Conservation (phyloP, 306 rosid species). For the Begonia masoniana region DNA sequence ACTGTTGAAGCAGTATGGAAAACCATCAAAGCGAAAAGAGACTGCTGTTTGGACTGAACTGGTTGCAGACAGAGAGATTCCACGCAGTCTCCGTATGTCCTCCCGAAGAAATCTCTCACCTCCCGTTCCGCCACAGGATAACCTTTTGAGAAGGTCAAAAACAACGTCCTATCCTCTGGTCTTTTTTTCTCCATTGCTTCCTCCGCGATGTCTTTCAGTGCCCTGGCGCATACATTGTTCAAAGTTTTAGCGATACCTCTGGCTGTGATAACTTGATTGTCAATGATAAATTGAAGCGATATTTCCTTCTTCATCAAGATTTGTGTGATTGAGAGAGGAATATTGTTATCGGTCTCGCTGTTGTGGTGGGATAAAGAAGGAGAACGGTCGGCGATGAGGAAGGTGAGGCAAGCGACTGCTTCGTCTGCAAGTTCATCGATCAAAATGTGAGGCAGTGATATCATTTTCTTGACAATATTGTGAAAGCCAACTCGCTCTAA, state of each 20-base stretch:
- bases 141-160: conserved; percentile 67
- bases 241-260: conserved; percentile 17
- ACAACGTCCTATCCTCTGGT: conserved; percentile 51
- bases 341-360: conserved; percentile 9
- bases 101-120: conserved; percentile 28
- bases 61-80: conserved; percentile 57
- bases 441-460: conserved; percentile 27
- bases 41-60: conserved; percentile 26
- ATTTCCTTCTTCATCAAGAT: conserved; percentile 27
- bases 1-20: conserved; percentile 19
- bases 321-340: conserved; percentile 27
- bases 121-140: conserved; percentile 48
- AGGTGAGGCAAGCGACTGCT: conserved; percentile 26
- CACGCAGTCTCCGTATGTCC: conserved; percentile 35
- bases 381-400: conserved; percentile 10
- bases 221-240: conserved; percentile 26
- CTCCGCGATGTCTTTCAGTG: conserved; percentile 37
- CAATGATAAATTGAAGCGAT: conserved; percentile 12
- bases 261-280: conserved; percentile 10
- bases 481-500: conserved; percentile 42
- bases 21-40: conserved; percentile 51
- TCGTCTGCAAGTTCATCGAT: conserved; percentile 59
- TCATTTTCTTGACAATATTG: conserved; percentile 22
- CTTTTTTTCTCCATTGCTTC: conserved; percentile 12
- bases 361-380: background rate